Evolutionary conservation across 2,329 filamentous ascomycete species (phyloP).

Genomic region (Fulvia fulva): DNA sequence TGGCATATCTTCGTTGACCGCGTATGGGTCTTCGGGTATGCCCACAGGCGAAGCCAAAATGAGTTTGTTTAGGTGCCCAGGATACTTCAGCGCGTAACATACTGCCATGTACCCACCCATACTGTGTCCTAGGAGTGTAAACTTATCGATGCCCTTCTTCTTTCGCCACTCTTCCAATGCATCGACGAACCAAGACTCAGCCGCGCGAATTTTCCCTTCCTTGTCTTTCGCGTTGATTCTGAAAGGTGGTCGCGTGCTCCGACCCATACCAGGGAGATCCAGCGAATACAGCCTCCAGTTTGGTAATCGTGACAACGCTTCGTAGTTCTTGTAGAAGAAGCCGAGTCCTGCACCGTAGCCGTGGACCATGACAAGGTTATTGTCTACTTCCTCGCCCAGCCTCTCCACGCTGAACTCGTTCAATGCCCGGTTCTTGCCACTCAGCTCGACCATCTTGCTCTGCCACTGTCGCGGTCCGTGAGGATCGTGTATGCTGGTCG

Average conservation of each 20-base stretch:
- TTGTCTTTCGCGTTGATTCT: conserved; percentile 75
- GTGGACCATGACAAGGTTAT: conserved; percentile 92
- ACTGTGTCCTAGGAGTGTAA: conserved; percentile 89
- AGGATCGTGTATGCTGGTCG: conserved; percentile 59
- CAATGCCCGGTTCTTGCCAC: conserved; percentile 78
- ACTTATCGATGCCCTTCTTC: conserved; percentile 81
- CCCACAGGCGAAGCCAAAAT: conserved; percentile 93
- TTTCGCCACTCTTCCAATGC: conserved; percentile 94
- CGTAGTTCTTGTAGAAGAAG: conserved; percentile 98
- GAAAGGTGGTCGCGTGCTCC: conserved; percentile 79
- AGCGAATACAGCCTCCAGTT: conserved; percentile 90
- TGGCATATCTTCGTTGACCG: conserved; percentile 74
- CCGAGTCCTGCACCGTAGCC: conserved; percentile 94
- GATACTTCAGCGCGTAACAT: conserved; percentile 94
- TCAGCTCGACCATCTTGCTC: conserved; percentile 76
- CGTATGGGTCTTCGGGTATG: conserved; percentile 90
- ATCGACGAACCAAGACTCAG: conserved; percentile 94
- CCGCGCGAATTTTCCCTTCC: conserved; percentile 76
- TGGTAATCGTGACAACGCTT: conserved; percentile 69
- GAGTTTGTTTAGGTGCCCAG: conserved; percentile 88
- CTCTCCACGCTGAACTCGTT: conserved; percentile 93
- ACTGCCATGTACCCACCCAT: conserved; percentile 93
- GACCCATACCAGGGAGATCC: conserved; percentile 94
- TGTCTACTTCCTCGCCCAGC: conserved; percentile 70
- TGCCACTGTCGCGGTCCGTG: conserved; percentile 83